Evolutionary conservation across 306 rosid genomes (phyloP), one percentile per base, ranked within the genome.

Genomic region (Dalbergia oliveri): DNA sequence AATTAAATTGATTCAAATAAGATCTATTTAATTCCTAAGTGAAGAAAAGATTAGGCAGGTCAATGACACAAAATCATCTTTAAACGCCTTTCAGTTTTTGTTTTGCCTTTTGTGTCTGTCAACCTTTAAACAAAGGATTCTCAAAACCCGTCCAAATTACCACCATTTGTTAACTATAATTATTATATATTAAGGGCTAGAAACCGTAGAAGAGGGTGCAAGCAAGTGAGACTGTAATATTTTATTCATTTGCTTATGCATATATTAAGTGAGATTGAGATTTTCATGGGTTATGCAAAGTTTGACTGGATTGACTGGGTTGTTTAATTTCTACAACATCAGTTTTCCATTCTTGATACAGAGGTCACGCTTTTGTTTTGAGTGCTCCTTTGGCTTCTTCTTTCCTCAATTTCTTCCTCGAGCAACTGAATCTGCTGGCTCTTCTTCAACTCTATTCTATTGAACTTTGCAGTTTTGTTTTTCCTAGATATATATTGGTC

Each of bases 371-470:
- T 87, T 91, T 90, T 83, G 94, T 81, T 83, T 84, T 77, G 69
- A 87, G 93, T 88, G 96, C 76, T 80, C 11, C 74, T 90, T 92
- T 89, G 91, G 98, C 88, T 72, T 80, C 72, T 87, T 81, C 76
- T 78, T 83, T 83, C 97, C 93, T 84, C 81, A 66, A 88, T 84
- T 91, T 75, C 90, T 84, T 88, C 98, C 97, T 92, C 97, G 97
- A 92, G 98, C 97, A 80, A 91, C 94, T 88, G 97, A 92, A 82
- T 90, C 86, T 85, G 89, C 87, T 84, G 88, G 78, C 89, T 82
- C 82, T 66, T 77, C 63, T 79, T 65, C 85, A 82, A 84, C 86
- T 85, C 90, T 68, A 72, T 77, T 86, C 88, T 82, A 87, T 90
- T 78, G 97, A 92, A 88, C 89, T 82, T 85, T 88, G 90, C 81